These are phyloP conservation scores for Chionographis japonica DNA, from an alignment of 106 monocot genomes.

Conservation along the genomic window DNA sequence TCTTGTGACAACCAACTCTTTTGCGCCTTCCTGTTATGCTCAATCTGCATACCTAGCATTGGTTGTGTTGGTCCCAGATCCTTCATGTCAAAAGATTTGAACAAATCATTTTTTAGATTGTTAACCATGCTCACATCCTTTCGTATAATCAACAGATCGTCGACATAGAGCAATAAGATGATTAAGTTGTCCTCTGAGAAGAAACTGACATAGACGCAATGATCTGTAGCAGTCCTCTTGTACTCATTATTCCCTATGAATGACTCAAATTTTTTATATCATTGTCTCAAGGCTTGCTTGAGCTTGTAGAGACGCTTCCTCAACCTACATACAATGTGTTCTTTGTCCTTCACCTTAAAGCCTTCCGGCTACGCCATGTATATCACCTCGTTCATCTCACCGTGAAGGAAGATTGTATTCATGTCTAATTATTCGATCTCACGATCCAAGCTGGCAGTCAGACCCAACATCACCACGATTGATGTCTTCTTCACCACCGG, in stretches of 20 bases:
- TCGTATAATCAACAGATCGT: too few species aligned
- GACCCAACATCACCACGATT: background rate
- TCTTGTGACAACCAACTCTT: slow-evolving; percentile 1
- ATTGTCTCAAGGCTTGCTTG: background rate
- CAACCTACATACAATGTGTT: background rate
- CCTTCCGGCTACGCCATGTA: background rate
- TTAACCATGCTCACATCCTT: background rate
- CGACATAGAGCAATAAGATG: background rate
- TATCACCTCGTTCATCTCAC: background rate
- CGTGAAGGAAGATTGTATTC: slow-evolving; percentile 1
- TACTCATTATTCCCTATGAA: background rate
- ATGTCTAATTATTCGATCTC: background rate
- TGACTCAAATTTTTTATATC: background rate
- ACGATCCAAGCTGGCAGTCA: background rate
- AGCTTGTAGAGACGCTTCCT: background rate
- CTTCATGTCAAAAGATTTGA: background rate
- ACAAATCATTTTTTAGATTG: background rate
- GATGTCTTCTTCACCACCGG: background rate
- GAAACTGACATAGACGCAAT: background rate
- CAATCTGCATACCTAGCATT: background rate
- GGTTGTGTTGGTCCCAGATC: background rate
- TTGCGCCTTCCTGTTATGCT: background rate
- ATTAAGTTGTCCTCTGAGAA: background rate
- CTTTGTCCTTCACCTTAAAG: background rate
- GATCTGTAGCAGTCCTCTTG: background rate